Evolutionary conservation across 306 rosid species (phyloP).

Genomic region (Cicer bijugum): DNA sequence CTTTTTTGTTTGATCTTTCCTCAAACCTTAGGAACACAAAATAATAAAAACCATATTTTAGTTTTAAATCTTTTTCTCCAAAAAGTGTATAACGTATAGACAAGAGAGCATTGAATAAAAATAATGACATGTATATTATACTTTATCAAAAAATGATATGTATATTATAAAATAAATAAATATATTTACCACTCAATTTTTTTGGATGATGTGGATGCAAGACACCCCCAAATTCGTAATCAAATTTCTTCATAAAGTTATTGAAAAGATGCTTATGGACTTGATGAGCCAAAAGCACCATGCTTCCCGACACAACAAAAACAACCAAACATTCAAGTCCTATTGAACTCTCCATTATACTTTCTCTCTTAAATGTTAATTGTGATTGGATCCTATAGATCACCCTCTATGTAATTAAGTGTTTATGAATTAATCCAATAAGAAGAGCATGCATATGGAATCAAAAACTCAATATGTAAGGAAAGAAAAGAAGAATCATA

Average conservation of each 20-base stretch:
- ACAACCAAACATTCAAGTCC: constrained; percentile 64
- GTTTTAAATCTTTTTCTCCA: background rate
- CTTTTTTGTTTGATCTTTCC: constrained; percentile 47
- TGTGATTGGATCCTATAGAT: background rate
- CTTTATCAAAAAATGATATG: too few species aligned
- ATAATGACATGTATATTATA: too few species aligned
- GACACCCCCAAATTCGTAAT: constrained; percentile 48
- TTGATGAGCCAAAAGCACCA: constrained; percentile 63
- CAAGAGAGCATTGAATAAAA: too few species aligned
- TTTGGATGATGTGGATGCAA: background rate
- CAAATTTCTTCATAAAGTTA: constrained; percentile 63
- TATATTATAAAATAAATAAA: background rate
- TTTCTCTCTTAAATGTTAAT: background rate
- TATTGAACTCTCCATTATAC: constrained; percentile 55
- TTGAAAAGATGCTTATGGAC: constrained; percentile 63
- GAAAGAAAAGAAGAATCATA: constrained; percentile 17
- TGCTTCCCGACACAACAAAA: constrained; percentile 73
- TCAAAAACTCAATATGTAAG: background rate
- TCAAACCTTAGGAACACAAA: background rate
- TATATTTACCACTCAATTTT: background rate
- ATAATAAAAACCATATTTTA: too few species aligned
- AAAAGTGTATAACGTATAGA: too few species aligned
- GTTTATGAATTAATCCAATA: background rate
- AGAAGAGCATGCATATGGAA: constrained; percentile 21
- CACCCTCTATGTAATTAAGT: background rate